Conservation (phyloP, 169 alveolate species). For the Eimeria tenella region DNA sequence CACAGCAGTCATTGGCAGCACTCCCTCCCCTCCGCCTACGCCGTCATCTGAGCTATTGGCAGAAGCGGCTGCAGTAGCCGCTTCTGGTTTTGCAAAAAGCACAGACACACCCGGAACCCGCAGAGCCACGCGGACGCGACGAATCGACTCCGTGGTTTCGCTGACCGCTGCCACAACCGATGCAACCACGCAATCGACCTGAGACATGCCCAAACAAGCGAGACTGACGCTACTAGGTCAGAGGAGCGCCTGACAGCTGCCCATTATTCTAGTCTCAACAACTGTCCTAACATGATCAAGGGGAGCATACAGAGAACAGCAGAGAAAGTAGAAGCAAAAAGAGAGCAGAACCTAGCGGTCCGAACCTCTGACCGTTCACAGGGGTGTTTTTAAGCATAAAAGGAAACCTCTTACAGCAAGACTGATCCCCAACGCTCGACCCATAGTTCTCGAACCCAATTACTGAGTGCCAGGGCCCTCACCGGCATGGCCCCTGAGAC, state of each 20-base stretch:
- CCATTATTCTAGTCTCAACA: too few relatives aligned
- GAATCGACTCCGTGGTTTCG: conserved; percentile 23
- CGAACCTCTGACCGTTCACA: too few relatives aligned
- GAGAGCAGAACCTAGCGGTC: neutral
- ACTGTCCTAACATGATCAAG: too few relatives aligned
- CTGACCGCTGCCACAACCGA: conserved; percentile 45
- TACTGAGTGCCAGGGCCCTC: neutral
- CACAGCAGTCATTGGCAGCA: neutral
- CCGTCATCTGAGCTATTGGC: neutral
- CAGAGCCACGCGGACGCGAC: conserved; percentile 50
- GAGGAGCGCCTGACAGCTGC: too few relatives aligned
- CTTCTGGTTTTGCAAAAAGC: neutral
- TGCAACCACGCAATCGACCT: conserved; percentile 66
- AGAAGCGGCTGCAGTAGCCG: neutral
- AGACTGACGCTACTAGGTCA: too few relatives aligned
- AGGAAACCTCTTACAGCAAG: too few relatives aligned
- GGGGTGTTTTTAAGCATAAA: too few relatives aligned
- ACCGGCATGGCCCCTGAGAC: conserved; percentile 55
- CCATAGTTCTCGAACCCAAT: neutral
- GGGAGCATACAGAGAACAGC: neutral
- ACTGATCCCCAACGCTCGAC: too few relatives aligned
- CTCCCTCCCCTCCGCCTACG: conserved; percentile 7
- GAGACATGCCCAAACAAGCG: neutral
- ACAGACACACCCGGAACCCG: conserved; percentile 37
- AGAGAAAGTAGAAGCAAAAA: neutral